Conservation (phyloP, 2,329 filamentous ascomycete species). For the Microcera coccophila region DNA sequence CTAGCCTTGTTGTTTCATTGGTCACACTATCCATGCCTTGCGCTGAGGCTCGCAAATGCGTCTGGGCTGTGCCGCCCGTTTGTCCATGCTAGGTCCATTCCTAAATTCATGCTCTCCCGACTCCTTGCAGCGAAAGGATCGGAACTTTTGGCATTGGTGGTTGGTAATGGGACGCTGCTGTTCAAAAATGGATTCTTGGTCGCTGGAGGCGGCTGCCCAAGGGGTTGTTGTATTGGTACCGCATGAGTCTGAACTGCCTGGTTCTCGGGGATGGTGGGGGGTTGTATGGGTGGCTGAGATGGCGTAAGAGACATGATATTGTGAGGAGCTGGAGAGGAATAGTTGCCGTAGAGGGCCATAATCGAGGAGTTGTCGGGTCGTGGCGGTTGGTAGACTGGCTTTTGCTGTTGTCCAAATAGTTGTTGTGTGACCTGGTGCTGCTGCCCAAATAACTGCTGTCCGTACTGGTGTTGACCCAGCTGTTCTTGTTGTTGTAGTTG, state of each 20-base stretch:
- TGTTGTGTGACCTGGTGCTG: conserved; percentile 17
- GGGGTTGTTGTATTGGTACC: conserved; percentile 22
- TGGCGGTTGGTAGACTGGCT: conserved; percentile 40
- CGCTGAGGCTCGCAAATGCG: conserved; percentile 72
- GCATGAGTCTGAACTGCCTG: conserved; percentile 25
- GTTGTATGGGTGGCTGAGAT: conserved; percentile 20
- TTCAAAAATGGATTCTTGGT: conserved; percentile 58
- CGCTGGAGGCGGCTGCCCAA: conserved; percentile 35
- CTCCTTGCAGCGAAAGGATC: conserved; percentile 50
- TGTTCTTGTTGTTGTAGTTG: background rate
- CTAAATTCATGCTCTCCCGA: conserved; percentile 66
- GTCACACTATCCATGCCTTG: conserved; percentile 49
- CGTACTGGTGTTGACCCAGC: background rate
- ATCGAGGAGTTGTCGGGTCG: conserved; percentile 69
- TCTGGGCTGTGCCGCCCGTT: conserved; percentile 75
- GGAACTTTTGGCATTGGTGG: conserved; percentile 26
- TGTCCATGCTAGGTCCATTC: conserved; percentile 61
- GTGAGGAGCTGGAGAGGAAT: conserved; percentile 50
- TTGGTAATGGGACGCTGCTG: conserved; percentile 24
- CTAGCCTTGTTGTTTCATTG: conserved; percentile 22
- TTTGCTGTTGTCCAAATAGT: conserved; percentile 19
- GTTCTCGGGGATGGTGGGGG: conserved; percentile 29
- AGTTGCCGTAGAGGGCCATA: conserved; percentile 67
- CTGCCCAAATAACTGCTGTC: conserved; percentile 21
- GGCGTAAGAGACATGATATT: conserved; percentile 30